These are phyloP conservation scores for Triticum urartu DNA, from an alignment of 176 grass and related monocot species.

Conservation along the genomic window DNA sequence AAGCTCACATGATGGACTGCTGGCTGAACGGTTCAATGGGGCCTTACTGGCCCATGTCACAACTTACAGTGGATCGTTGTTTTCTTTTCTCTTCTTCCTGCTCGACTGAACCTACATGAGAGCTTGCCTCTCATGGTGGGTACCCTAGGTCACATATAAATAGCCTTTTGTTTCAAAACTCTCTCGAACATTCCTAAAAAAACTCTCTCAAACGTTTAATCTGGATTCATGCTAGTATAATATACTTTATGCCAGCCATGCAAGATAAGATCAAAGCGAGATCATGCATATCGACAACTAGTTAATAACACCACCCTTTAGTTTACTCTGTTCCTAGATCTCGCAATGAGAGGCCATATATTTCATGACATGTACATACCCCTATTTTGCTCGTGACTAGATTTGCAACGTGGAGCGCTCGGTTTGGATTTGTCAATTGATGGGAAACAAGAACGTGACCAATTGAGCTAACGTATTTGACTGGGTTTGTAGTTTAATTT, in stretches of 20 bases:
- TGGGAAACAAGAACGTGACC: slow-evolving; percentile 22
- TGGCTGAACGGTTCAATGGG: too few species aligned
- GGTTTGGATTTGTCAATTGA: slow-evolving; percentile 21
- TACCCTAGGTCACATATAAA: too few species aligned
- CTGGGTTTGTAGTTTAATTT: background rate
- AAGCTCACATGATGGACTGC: too few species aligned
- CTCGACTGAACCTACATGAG: too few species aligned
- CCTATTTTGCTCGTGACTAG: background rate
- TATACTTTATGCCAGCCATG: background rate
- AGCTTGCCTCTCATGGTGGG: too few species aligned
- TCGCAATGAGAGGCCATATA: background rate
- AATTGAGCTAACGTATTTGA: background rate
- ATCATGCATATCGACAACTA: slow-evolving; percentile 16
- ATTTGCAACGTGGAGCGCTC: background rate
- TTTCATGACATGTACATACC: background rate
- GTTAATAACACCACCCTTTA: background rate
- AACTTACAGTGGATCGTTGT: too few species aligned
- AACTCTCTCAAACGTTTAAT: background rate
- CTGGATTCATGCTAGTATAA: background rate
- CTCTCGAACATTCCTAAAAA: too few species aligned
- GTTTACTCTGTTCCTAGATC: background rate
- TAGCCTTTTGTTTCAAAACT: background rate
- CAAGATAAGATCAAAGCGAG: background rate
- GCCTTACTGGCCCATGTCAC: too few species aligned
- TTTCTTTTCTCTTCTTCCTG: too few species aligned